phyloP scores from a whole-genome alignment of 768 basidiomycete species.

The Peribolospora baueri region DNA sequence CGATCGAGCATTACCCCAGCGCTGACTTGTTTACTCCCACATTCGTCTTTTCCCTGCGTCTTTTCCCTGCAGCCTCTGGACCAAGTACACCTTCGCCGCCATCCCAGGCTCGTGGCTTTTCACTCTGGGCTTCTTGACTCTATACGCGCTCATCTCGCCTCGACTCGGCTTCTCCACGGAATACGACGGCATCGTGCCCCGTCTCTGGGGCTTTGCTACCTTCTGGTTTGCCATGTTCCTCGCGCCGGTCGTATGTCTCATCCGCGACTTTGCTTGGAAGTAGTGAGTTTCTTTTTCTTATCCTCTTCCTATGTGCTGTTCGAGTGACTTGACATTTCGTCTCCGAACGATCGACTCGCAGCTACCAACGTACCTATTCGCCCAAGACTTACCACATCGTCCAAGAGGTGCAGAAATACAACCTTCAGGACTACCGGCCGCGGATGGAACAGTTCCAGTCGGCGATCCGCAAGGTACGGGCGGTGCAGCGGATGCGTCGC shows the following conservation, averaged over 20 bases:
- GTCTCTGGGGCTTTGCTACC: constrained; percentile 62
- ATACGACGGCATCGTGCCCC: constrained; percentile 67
- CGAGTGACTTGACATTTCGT: constrained; percentile 1
- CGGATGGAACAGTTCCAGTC: constrained; percentile 76
- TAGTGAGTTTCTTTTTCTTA: constrained; percentile 36
- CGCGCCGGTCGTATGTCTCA: constrained; percentile 59
- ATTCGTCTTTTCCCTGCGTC: too few relatives aligned
- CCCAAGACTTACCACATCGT: constrained; percentile 94
- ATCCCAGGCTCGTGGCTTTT: constrained; percentile 93
- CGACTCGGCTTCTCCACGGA: constrained; percentile 68
- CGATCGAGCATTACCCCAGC: too few relatives aligned
- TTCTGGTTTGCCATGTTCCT: constrained; percentile 77
- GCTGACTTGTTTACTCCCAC: not conserved
- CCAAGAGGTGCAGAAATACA: constrained; percentile 94
- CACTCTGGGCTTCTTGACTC: constrained; percentile 81
- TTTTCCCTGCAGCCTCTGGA: constrained; percentile 54
- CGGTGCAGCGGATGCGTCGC: constrained; percentile 84
- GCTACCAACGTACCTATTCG: constrained; percentile 70
- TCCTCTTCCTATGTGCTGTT: not conserved
- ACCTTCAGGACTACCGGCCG: constrained; percentile 40
- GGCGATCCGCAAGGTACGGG: constrained; percentile 98
- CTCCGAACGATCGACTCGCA: constrained; percentile 16
- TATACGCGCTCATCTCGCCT: constrained; percentile 73
- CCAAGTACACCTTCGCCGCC: constrained; percentile 85
- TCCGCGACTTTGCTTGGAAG: constrained; percentile 87